phyloP scores from a whole-genome alignment of 768 basidiomycete species.

The Trametes coccinea region DNA sequence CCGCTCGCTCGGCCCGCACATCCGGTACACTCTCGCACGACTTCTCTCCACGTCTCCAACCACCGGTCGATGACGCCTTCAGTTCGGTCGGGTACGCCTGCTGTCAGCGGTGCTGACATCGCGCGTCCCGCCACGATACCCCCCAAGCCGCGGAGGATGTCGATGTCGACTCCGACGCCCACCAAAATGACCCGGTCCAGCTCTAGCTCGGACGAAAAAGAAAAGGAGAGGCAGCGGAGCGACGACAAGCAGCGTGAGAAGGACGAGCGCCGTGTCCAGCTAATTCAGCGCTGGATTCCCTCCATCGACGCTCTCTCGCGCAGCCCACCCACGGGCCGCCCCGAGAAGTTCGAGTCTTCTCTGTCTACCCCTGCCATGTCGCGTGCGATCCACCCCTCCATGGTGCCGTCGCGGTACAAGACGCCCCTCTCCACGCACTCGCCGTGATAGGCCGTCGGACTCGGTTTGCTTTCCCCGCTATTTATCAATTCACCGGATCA shows the following conservation, averaged over 20 bases:
- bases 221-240: slow-evolving; percentile 36
- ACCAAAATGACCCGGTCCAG: slow-evolving; percentile 50
- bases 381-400: slow-evolving; percentile 7
- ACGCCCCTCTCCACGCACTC: slow-evolving; percentile 31
- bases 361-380: slow-evolving; percentile 1
- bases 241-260: slow-evolving; percentile 38
- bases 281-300: slow-evolving; percentile 68
- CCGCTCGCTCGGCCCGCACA: slow-evolving; percentile 54
- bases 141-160: slow-evolving; percentile 50
- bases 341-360: slow-evolving; percentile 19
- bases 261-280: slow-evolving; percentile 29
- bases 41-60: slow-evolving; percentile 49
- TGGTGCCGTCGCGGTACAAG: slow-evolving; percentile 31
- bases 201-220: slow-evolving; percentile 60
- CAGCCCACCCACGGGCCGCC: slow-evolving; percentile 38
- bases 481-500: slow-evolving; percentile 24
- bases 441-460: slow-evolving; percentile 22
- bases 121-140: slow-evolving; percentile 27
- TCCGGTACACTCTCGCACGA: slow-evolving; percentile 51
- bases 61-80: slow-evolving; percentile 49
- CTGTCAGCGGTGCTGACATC: slow-evolving; percentile 35
- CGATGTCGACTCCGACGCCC: slow-evolving; percentile 47
- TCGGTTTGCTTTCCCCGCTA: slow-evolving; percentile 23
- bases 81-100: slow-evolving; percentile 44
- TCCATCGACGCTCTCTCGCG: slow-evolving; percentile 31